Evolutionary conservation across 1,139 yeast genomes (phyloP), one percentile per base, ranked within the genome.

Genomic region (Arxiozyma telluris): DNA sequence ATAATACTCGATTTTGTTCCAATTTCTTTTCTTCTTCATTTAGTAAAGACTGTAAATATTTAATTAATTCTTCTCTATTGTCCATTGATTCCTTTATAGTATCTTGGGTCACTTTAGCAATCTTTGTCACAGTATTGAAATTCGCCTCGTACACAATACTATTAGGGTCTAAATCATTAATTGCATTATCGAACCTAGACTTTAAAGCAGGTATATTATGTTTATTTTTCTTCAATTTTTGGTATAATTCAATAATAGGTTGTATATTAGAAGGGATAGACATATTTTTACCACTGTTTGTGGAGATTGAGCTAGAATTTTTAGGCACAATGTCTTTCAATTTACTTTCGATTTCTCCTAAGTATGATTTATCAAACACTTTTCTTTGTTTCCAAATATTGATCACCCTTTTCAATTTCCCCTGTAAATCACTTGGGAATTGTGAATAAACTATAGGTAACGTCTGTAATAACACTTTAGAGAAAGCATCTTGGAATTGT

Each of bases 351-450:
- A 46, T 46, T 75, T 61, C 47, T 21, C 41, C 30, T 21, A 49
- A 30, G 20, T 18, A 34, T 4, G 39, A n/a, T 43, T 30, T 27
- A 41, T 42, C 23, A 60, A 86, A 88, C 1, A 89, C 79, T 20
- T 69, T 67, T 54, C 96, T 74, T 58, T 86, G 86, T 53, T 78
- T 77, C 96, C 96, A 89, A 27, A 89, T 95, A 50, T 75, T 79
- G 4, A 86, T 74, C 21, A 88, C 85, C 43, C 96, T 75, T 50
- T 76, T 78, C 41, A 87, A 79, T 59, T 85, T 83, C 34, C 79
- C 78, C 57, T 77, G 76, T 23, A 81, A 54, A 34, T 67, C 71
- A 25, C 55, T 51, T 25, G 69, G 67, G 22, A 66, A 60, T 17
- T 59, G 63, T 3, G 60, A 59, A 52, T 60, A 63, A 7, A 62